Evolutionary conservation across 768 basidiomycete genomes (phyloP), one percentile per base, ranked within the genome.

Genomic region (Suillus variegatus): DNA sequence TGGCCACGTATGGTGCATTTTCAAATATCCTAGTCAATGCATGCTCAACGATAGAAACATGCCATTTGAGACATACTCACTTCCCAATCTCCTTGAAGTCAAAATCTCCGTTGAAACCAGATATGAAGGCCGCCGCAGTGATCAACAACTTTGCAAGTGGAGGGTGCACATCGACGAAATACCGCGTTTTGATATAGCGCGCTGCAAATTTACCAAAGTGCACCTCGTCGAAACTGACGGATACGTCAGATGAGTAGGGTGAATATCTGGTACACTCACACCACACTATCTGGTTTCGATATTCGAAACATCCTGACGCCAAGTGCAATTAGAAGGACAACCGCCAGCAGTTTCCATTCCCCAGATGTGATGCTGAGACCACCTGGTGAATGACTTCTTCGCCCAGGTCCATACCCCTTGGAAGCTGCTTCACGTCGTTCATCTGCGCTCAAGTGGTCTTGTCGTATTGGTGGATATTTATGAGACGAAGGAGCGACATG

Each of bases 51-150:
- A 40, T 22, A 38, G 51, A 0, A 22, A 8, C 8, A 13, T 25
- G 49, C 28, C 32, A 1, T 36, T 43, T 9, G 9, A 32, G 20
- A 61, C 1, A 67, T 71, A 82, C 91, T 57, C 73, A 96, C 95
- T 95, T 96, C 82, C 88, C 95, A 68, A 99, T 99, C 61, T 98
- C 96, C 75, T 97, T 94, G 76, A 99, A 99, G 75, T 98, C 97
- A 75, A 99, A 99, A 35, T 91, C 82, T 0, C 97, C 97, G 69
- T 97, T 85, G 70, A 92, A 99, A 22, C 97, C 94, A 52, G 86
- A 91, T 16, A 97, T 62, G 71, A 90, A 96, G 1, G 86, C 96
- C 9, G 93, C 92, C 43, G 98, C 84, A 0, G 97, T 98, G 70
- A 99, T 95, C 61, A 99, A 82, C 35, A 99, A 83, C 73, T 99